Percentiles rank a stretch among this genome's conserved stretches.
Conservation (phyloP, 495 filamentous ascomycete genomes). For the Hypoxylon intermedium region DNA sequence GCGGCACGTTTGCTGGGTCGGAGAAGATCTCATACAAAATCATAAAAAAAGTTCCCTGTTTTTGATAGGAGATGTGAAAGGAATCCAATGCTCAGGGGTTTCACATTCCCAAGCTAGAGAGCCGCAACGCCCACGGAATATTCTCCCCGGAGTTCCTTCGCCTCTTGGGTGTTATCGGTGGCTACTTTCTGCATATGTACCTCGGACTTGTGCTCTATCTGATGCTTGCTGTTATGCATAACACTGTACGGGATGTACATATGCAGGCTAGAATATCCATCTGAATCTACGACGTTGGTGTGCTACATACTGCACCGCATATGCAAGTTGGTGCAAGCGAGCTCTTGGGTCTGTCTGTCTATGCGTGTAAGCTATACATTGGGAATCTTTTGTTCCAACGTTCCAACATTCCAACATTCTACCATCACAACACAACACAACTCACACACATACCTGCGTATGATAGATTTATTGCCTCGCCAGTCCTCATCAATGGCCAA, state of each 20-base stretch:
- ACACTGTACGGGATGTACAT: constrained; percentile 7
- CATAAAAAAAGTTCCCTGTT: constrained; percentile 9
- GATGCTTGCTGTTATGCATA: constrained; percentile 15
- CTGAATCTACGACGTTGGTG: constrained; percentile 30
- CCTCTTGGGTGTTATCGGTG: constrained; percentile 18
- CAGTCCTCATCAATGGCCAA: neutral
- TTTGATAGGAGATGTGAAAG: neutral
- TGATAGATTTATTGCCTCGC: too few species aligned
- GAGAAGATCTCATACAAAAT: neutral
- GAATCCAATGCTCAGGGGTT: constrained; percentile 23
- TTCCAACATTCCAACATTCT: too few species aligned
- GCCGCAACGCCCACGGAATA: constrained; percentile 15
- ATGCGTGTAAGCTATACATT: neutral
- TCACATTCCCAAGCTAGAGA: constrained; percentile 13
- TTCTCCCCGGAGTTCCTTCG: constrained; percentile 15
- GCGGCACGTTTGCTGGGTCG: neutral
- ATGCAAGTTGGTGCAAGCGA: constrained; percentile 28
- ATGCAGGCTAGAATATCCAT: constrained; percentile 11
- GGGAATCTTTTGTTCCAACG: neutral
- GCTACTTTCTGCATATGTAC: neutral
- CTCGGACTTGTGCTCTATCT: constrained; percentile 8
- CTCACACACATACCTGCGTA: too few species aligned
- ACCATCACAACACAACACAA: too few species aligned
- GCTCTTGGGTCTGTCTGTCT: neutral
- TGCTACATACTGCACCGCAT: constrained; percentile 9